Evolutionary conservation across 2,329 filamentous ascomycete genomes (phyloP).

Genomic region (Sphaerulina vaccinii): DNA sequence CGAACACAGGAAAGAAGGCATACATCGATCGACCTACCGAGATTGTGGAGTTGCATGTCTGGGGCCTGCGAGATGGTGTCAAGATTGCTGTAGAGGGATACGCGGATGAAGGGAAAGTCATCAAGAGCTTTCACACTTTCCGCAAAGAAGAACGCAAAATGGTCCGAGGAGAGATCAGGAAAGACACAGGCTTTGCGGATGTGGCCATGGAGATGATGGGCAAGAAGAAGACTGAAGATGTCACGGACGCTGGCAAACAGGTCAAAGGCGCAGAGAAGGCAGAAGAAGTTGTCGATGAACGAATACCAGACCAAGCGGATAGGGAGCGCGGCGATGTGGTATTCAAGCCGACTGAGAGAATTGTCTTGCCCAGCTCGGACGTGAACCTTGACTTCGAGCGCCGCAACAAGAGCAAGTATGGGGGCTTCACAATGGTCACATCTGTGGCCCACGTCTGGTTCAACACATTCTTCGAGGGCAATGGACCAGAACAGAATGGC

Average conservation of each 20-base stretch:
- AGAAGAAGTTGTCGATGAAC: constrained; percentile 18
- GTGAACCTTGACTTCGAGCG: constrained; percentile 88
- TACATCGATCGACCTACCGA: constrained; percentile 84
- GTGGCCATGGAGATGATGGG: constrained; percentile 47
- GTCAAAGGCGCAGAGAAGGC: constrained; percentile 24
- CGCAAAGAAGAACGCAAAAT: constrained; percentile 67
- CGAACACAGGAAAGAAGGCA: constrained; percentile 58
- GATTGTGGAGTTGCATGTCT: constrained; percentile 83
- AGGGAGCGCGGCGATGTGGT: constrained; percentile 68
- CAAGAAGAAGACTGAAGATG: constrained; percentile 29
- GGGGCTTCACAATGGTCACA: constrained; percentile 83
- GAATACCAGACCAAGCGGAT: constrained; percentile 39
- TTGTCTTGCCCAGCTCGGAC: constrained; percentile 77
- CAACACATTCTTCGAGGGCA: constrained; percentile 88
- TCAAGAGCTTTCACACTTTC: constrained; percentile 82
- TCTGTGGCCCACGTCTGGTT: constrained; percentile 96
- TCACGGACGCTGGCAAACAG: constrained; percentile 21
- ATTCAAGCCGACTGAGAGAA: constrained; percentile 66
- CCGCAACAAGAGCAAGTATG: constrained; percentile 73
- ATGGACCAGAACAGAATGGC: constrained; percentile 67
- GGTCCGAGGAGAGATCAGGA: constrained; percentile 55
- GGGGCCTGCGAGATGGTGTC: constrained; percentile 83
- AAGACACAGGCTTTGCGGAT: constrained; percentile 43
- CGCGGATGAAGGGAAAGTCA: constrained; percentile 82
- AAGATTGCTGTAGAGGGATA: constrained; percentile 84